Conservation (phyloP, 441 rosid genomes). For the Mallotus repandus region DNA sequence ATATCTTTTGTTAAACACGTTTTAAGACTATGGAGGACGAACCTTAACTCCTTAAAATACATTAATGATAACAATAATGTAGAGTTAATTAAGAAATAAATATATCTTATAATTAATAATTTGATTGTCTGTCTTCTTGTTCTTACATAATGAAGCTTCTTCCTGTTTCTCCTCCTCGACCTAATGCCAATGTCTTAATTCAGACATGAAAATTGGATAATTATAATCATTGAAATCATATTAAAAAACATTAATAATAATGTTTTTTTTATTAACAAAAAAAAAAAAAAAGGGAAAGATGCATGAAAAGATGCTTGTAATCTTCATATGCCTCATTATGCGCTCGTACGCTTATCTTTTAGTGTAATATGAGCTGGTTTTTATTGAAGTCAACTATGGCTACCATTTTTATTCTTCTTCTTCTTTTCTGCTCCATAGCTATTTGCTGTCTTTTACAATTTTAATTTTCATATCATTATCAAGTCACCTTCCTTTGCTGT, state of each 20-base stretch:
- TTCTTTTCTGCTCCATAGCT: not conserved
- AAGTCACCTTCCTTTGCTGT: not conserved
- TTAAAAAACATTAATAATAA: too few species aligned
- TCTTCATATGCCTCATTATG: slow-evolving; percentile 35
- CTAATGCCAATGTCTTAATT: slow-evolving; percentile 24
- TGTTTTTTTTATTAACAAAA: too few species aligned
- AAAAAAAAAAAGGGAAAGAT: not conserved
- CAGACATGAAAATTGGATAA: slow-evolving; percentile 25
- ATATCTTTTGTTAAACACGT: slow-evolving; percentile 23
- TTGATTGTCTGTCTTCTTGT: slow-evolving; percentile 27
- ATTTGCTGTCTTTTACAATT: not conserved
- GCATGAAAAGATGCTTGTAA: slow-evolving; percentile 30
- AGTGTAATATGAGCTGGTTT: slow-evolving; percentile 36
- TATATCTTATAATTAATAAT: not conserved
- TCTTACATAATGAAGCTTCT: slow-evolving; percentile 28
- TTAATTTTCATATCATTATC: slow-evolving; percentile 11
- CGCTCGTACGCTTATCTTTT: slow-evolving; percentile 24
- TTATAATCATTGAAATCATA: not conserved
- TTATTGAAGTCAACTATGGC: slow-evolving; percentile 31
- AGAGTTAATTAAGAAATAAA: not conserved
- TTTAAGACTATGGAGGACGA: slow-evolving; percentile 16
- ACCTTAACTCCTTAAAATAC: not conserved
- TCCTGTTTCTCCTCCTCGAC: slow-evolving; percentile 8
- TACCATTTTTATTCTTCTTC: slow-evolving; percentile 4
- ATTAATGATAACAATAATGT: slow-evolving; percentile 1